These are phyloP conservation scores for Medicago truncatula DNA, from an alignment of 306 rosid genomes.

Conservation along the genomic window MtrunA17r5.0-ANR NC_053042.1:49240501-49241000, in stretches of 20 bases:
- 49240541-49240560: not conserved
- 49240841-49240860: slow-evolving; percentile 36
- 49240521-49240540: slow-evolving; percentile 6
- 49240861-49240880: slow-evolving; percentile 15
- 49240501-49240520: not conserved
- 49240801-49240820: slow-evolving; percentile 54
- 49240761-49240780: slow-evolving; percentile 51
- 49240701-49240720: slow-evolving; percentile 52
- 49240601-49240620: not conserved
- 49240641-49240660: not conserved
- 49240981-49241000: slow-evolving; percentile 46
- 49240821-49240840: slow-evolving; percentile 63
- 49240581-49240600: not conserved
- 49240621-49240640: not conserved
- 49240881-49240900: not conserved
- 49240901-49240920: not conserved
- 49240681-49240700: not conserved
- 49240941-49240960: not conserved
- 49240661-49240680: not conserved
- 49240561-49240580: not conserved
- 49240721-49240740: slow-evolving; percentile 69
- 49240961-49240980: slow-evolving; percentile 16
- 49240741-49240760: slow-evolving; percentile 57
- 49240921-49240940: not conserved
- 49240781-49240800: slow-evolving; percentile 71